Base-by-base conservation (phyloP, 1,139 yeast species). In the Yamadazyma triangularis region DNA sequence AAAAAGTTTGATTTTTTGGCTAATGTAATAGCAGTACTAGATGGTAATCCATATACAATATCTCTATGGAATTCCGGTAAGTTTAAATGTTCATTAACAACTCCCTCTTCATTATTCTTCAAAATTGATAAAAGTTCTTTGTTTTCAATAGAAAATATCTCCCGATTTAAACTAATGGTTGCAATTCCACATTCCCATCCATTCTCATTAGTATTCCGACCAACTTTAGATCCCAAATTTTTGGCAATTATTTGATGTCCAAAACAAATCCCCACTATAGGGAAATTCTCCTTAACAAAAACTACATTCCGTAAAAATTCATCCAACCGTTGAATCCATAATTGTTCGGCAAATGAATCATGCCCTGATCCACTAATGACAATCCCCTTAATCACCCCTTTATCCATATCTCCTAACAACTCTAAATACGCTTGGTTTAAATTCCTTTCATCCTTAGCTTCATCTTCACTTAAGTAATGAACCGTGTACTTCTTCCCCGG, bases 221-320 rank as follows among this genome's bases (percentile, higher is more conserved):
- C 76, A 4, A 82, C 81, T 29, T 58, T 57, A 24, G 76, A 69
- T 2, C 87, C 91, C 28, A 85, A 56, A 5, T 81, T 77, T 35
- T 79, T 67, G 2, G 79, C 81, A 16, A 85, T 54, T 13, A 86
- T 64, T 51, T 88, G 96, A 53, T 87, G 96, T 3, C 96, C 96
- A 52, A 85, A 87, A 52, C 96, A 88, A 24, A 87, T 64, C 1
- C 93, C 89, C 3, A 72, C 67, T 3, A 76, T 41, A 1, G 82
- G 82, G 31, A 66, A 47, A 40, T 46, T 37, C 3, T 37, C 39
- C 11, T 51, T 31, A 18, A 45, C 27, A 43, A 58, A 61, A 26
- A 53, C 51, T 31, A 38, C 48, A 23, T 40, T 39, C 20, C 54
- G 49, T 21, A 77, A 41, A 44, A 65, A 81, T 12, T 60, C 59